Evolutionary conservation across 345 rosid species (phyloP), one percentile per base, ranked within the genome.

Genomic region (Corymbia maculata): DNA sequence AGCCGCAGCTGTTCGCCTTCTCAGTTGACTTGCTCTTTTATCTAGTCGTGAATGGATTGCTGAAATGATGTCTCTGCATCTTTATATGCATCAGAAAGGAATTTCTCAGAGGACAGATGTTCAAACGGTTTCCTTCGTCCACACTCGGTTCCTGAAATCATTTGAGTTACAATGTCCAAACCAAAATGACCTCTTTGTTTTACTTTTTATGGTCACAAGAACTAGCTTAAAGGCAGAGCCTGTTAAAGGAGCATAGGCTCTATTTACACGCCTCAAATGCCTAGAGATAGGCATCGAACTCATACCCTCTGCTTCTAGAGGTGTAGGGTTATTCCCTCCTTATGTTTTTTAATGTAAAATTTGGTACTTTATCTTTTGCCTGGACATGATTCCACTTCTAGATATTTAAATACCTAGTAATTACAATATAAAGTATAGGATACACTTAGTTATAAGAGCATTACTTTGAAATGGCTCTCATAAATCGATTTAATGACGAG

Each of bases 401-500:
- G 26, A 75, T 2, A 75, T 2, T 70, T 1, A 36, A 32, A 70
- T 51, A 50, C 59, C 61, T 1, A 51, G 22, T 15, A 16, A 85
- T 21, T 51, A 50, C 17, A 36, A 16, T 85, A 6, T 51, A 9
- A 8, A 16, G 49, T 45, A 47, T 24, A 50, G 45, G 7, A 30
- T 61, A 44, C 75, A 22, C 24, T 44, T 21, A 86, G 28, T 45
- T 42, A 53, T 15, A 14, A 4, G 51, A 85, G 53, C 51, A 70
- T 89, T 91, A 96, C 85, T 92, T 94, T 42, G 96, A 94, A 87
- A 97, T 95, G 87, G 95, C 96, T 94, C 88, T 96, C 98, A 97
- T 90, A 92, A 97, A 97, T 61, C 98, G 92, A 91, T 94, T 96
- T 26, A 97, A 84, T 6, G 98, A 97, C 3, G 99, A 94, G 92